Percentiles rank a stretch among this genome's conserved stretches.
Evolutionary conservation across 164 flowering plant genomes (phyloP).

Genomic region (Vitis labrusca): DNA sequence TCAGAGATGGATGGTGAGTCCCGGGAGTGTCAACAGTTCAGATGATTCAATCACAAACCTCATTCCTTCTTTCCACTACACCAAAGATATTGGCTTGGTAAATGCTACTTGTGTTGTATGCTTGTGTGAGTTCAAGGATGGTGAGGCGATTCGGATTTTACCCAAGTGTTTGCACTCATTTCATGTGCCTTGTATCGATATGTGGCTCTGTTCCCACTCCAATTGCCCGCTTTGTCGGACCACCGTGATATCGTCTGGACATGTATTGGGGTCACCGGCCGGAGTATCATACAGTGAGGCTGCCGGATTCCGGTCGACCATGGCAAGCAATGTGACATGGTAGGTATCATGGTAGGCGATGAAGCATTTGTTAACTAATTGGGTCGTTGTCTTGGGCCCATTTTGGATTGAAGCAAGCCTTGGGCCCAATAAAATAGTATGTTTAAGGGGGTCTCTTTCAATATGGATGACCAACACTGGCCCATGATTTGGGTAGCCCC

Average conservation of each 20-base stretch:
- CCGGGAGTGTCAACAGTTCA: not conserved
- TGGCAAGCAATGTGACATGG: not conserved
- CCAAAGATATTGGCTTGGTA: not conserved
- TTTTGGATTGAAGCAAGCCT: not conserved
- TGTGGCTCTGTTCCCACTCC: constrained; percentile 49
- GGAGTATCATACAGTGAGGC: not conserved
- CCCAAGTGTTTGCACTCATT: constrained; percentile 49
- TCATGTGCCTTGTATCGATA: constrained; percentile 48
- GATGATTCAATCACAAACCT: not conserved
- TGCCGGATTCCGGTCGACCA: not conserved
- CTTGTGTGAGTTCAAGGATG: constrained; percentile 43
- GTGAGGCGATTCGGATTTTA: constrained; percentile 37
- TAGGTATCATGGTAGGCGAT: not conserved
- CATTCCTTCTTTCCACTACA: not conserved
- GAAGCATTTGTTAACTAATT: not conserved
- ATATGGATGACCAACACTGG: too few species aligned
- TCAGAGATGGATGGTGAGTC: too few species aligned
- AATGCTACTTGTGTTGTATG: constrained; percentile 35
- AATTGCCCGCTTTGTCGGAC: constrained; percentile 45
- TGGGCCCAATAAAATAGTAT: not conserved
- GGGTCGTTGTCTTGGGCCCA: not conserved
- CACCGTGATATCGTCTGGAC: not conserved
- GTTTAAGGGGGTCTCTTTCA: too few species aligned
- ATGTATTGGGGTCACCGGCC: not conserved
- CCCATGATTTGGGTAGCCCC: too few species aligned